These are phyloP conservation scores for Linum usitatissimum DNA, from an alignment of 345 rosid species.

Conservation along the genomic window DNA sequence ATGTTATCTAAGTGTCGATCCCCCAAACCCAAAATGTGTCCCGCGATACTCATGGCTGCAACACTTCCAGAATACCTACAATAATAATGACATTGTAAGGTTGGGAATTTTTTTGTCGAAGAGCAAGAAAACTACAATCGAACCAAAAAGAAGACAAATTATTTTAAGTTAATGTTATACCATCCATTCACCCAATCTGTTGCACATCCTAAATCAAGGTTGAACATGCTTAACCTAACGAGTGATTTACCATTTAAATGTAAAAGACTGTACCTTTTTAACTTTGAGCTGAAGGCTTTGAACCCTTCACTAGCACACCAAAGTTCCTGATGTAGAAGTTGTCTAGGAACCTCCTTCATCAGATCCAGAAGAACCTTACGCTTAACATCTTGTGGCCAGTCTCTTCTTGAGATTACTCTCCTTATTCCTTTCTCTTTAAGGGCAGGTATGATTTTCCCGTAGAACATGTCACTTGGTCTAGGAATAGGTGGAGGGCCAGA, in stretches of 20 bases:
- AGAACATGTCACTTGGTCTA: constrained; percentile 94
- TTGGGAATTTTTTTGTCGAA: neutral
- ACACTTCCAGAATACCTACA: constrained; percentile 82
- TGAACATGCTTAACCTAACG: neutral
- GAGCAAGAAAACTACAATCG: neutral
- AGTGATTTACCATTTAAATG: neutral
- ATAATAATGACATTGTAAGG: neutral
- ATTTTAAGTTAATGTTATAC: too few relatives aligned
- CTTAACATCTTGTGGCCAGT: constrained; percentile 97
- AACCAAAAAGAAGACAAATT: neutral
- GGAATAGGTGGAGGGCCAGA: constrained; percentile 66
- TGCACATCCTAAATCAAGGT: neutral
- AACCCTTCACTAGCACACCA: constrained; percentile 98
- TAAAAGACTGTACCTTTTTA: constrained; percentile 48
- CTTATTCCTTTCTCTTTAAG: constrained; percentile 91
- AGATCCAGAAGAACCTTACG: constrained; percentile 84
- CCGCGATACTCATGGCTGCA: constrained; percentile 96
- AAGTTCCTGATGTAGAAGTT: constrained; percentile 81
- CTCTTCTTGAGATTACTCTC: constrained; percentile 89
- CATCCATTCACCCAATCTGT: neutral
- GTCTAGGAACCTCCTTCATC: constrained; percentile 80
- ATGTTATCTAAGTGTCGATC: constrained; percentile 94
- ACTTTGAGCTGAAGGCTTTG: constrained; percentile 71
- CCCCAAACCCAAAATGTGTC: constrained; percentile 85
- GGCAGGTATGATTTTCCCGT: constrained; percentile 93